phyloP scores from a whole-genome alignment of 2,329 filamentous ascomycete genomes.

The Curvularia sp. region DNA sequence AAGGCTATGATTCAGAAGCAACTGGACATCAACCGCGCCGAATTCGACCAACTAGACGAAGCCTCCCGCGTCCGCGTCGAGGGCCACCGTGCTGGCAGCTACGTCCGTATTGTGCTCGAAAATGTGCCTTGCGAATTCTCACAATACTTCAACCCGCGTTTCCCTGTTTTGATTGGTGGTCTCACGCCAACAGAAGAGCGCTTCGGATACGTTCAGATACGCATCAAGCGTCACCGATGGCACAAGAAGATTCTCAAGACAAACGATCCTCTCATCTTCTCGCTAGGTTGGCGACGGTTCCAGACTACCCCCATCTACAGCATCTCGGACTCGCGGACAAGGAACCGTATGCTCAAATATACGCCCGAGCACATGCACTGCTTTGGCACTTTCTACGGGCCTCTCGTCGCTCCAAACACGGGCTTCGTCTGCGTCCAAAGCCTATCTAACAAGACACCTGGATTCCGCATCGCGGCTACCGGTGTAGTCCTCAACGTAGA shows the following conservation, averaged over 20 bases:
- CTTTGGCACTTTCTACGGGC: conserved; percentile 93
- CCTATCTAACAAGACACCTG: conserved; percentile 81
- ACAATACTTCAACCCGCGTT: conserved; percentile 77
- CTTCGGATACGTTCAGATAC: conserved; percentile 92
- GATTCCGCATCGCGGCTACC: conserved; percentile 93
- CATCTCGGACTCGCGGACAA: conserved; percentile 89
- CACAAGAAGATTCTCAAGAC: conserved; percentile 99
- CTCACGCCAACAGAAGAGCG: conserved; percentile 91
- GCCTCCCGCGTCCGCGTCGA: conserved; percentile 82
- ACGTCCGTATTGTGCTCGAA: conserved; percentile 88
- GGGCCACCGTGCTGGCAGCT: conserved; percentile 89
- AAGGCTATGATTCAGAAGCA: conserved; percentile 96
- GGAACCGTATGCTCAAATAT: conserved; percentile 98
- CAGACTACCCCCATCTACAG: conserved; percentile 92
- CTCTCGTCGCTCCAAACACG: conserved; percentile 92
- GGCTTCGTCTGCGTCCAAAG: conserved; percentile 94
- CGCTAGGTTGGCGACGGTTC: conserved; percentile 93
- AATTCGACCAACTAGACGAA: conserved; percentile 88
- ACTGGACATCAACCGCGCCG: conserved; percentile 92
- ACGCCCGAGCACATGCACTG: conserved; percentile 99
- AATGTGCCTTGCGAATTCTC: conserved; percentile 91
- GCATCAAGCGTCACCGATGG: conserved; percentile 97
- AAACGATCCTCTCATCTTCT: conserved; percentile 96
- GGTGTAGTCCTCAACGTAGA: conserved; percentile 94
- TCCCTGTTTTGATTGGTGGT: conserved; percentile 89